Evolutionary conservation across 108 stramenopile genomes (phyloP), one percentile per base, ranked within the genome.

Genomic region (Cylindrotheca closterium): DNA sequence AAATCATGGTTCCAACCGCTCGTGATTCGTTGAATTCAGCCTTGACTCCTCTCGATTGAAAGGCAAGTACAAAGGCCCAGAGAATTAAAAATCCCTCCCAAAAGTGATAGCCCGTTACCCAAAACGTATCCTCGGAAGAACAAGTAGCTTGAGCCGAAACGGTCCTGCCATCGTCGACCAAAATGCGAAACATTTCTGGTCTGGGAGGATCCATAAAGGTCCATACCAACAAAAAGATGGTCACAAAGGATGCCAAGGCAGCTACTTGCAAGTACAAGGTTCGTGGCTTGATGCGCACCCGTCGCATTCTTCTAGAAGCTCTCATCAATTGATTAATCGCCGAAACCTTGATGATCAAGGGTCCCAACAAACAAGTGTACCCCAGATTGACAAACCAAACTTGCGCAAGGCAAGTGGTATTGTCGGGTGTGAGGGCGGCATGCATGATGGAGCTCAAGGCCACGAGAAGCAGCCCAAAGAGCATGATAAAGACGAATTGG

Each of bases 381-480:
- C 80, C 80, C 34, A 77, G 8, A 48, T 27, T 47, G 50, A 76
- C 23, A 10, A 81, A 34, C 80, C 80, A 81, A 18, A 47, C 46
- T 12, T 29, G n/a, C 4, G 64, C 30, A 30, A 74, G 47, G 49
- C 80, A 81, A 1, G 54, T 50, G 2, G 15, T 58, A 19, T 30
- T 24, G 0, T 49, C 47, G 4, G 76, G 68, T 31, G 8, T 19
- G n/a, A 58, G 22, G 3, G n/a, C 21, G 1, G 67, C 29, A 30
- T 18, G 10, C 3, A 74, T 19, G 25, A 81, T 54, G 1, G 73
- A 59, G 30, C 68, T 61, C 17, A 70, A 23, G 29, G 65, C 31
- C 15, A 81, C 69, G n/a, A 78, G 26, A 32, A 74, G 32, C 19
- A 58, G 31, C 0, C 81, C 81, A 4, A 45, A 23, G 47, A 75